Evolutionary conservation across 257 asterid species (phyloP).

Genomic region (Solanum lycopersicoides): DNA sequence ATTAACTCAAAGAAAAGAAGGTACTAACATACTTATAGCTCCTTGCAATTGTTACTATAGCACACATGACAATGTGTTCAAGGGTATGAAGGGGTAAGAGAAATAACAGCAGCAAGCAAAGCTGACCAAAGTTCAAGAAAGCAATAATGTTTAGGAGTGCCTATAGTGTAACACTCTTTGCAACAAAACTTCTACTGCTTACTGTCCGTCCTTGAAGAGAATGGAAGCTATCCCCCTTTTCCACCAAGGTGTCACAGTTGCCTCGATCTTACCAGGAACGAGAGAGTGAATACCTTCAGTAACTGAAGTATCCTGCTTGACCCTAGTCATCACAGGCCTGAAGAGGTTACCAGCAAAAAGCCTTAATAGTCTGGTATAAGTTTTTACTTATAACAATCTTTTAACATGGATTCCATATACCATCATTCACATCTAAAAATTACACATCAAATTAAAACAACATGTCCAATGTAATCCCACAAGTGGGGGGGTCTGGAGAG

Average conservation of each 20-base stretch:
- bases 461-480: neutral
- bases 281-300: conserved; percentile 18
- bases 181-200: conserved; percentile 11
- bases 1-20: neutral
- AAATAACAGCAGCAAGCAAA: neutral
- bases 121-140: neutral
- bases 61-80: neutral
- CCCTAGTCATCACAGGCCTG: conserved; percentile 38
- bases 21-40: neutral
- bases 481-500: neutral
- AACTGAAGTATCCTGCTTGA: conserved; percentile 25
- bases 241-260: conserved; percentile 82
- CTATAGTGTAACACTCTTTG: neutral
- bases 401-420: neutral
- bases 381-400: neutral
- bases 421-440: neutral
- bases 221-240: conserved; percentile 53
- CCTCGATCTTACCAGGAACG: conserved; percentile 38
- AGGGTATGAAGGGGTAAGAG: neutral
- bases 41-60: neutral
- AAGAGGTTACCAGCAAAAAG: neutral
- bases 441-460: neutral
- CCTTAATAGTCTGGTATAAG: neutral
- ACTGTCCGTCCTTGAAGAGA: conserved; percentile 27
- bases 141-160: neutral